Evolutionary conservation across 805 yeast species (phyloP), one percentile per base, ranked within the genome.

Genomic region (Huiozyma naganishii): DNA sequence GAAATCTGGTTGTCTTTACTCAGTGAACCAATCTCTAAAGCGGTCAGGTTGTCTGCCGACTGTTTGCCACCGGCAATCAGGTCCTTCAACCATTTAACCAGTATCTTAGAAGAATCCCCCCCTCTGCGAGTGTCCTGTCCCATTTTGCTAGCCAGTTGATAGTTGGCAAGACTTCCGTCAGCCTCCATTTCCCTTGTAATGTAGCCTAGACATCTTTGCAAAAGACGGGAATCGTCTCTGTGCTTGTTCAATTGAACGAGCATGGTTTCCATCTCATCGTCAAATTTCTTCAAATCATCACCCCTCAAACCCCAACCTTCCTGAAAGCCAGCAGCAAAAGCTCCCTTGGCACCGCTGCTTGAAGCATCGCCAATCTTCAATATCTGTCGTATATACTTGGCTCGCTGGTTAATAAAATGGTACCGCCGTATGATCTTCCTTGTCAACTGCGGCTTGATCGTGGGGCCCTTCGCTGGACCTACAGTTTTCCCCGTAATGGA

Each of bases 21-120:
- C 17, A 90, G 61, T 41, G 87, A 80, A 0, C 98, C 98, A 36
- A 90, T 80, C 59, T 90, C 98, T 29, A 90, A 66, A 0, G 94
- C 83, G 17, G 44, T 49, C 41, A 62, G 37, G 4, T 43, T 33
- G 6, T 42, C 39, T 7, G 36, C 39, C 9, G 32, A 48, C 32
- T 34, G 32, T 29, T 41, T 43, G n/a, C 42, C 49, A 2, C 23
- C 12, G 3, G 37, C 29, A 1, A 38, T 10, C 35, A 65, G 41
- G 32, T 69, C 72, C 23, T 67, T 65, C 30, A 86, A 62, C 89
- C 94, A 86, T 44, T 78, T 74, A n/a, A 86, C 72, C 38, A 90
- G 65, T 53, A 79, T 69, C 51, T 81, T 84, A 2, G 95, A 87
- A 0, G 96, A 86, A 57, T 90, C 98, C 1, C 96, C 95, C 0